Evolutionary conservation across 257 asterid species (phyloP).

Genomic region (Fraxinus americana): DNA sequence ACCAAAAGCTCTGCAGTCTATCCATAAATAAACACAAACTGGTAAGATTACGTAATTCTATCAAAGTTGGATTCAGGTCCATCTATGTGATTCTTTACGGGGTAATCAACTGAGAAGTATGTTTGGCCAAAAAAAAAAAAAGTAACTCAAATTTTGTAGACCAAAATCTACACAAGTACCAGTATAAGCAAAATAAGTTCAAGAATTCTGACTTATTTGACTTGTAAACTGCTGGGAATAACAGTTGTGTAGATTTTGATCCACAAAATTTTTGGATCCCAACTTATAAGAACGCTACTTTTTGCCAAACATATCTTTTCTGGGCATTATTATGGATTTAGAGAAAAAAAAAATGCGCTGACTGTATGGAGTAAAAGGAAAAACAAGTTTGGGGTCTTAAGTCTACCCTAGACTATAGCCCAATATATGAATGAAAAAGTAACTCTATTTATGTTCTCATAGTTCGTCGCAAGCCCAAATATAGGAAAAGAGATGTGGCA

Average conservation of each 20-base stretch:
- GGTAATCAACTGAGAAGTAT: background rate
- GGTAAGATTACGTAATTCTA: background rate
- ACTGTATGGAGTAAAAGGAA: no score
- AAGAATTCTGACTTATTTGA: no score
- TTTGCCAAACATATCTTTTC: background rate
- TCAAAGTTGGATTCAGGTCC: background rate
- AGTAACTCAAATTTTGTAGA: background rate
- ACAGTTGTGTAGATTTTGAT: no score
- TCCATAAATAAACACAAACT: background rate
- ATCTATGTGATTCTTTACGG: background rate
- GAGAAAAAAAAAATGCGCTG: no score
- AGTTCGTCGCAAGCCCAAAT: background rate
- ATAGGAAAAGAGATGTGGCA: background rate
- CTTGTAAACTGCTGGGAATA: background rate
- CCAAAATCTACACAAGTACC: no score
- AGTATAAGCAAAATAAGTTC: no score
- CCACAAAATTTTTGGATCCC: no score
- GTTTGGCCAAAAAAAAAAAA: background rate
- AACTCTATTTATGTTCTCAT: background rate
- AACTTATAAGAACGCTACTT: background rate
- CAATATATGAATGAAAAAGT: background rate
- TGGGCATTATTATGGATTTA: no score
- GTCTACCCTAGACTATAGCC: background rate
- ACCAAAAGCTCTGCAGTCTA: conserved; percentile 77
- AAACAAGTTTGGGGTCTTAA: no score